Conservation (phyloP, 305 asterid genomes). For the Striga hermonthica region DNA sequence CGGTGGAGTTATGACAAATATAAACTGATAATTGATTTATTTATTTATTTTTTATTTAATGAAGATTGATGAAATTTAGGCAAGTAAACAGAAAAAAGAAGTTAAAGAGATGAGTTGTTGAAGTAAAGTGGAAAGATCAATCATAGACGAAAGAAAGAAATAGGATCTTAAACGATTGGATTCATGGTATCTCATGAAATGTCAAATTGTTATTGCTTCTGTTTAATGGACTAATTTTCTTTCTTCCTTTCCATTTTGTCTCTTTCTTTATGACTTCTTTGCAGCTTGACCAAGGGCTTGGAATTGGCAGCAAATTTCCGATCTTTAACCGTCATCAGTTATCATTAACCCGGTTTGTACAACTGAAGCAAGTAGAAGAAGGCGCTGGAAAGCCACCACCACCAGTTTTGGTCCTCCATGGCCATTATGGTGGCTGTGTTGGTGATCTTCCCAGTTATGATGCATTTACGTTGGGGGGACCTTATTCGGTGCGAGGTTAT, state of each 20-base stretch:
- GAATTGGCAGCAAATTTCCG: slow-evolving; percentile 78
- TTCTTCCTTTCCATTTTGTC: background rate
- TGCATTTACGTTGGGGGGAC: slow-evolving; percentile 94
- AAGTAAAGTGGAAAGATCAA: too few species aligned
- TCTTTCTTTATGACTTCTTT: slow-evolving; percentile 9
- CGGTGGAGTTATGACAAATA: too few species aligned
- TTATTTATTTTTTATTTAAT: too few species aligned
- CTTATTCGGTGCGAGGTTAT: slow-evolving; percentile 92
- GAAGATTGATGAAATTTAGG: too few species aligned
- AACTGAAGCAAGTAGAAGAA: slow-evolving; percentile 76
- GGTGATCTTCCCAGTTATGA: slow-evolving; percentile 98
- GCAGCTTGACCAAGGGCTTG: slow-evolving; percentile 98
- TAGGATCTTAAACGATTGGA: too few species aligned
- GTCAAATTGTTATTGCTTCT: background rate
- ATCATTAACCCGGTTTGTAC: slow-evolving; percentile 73
- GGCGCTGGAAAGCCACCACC: slow-evolving; percentile 92
- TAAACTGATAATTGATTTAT: too few species aligned
- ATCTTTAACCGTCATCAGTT: slow-evolving; percentile 92
- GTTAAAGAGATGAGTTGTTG: too few species aligned
- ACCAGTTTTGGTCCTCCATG: slow-evolving; percentile 88
- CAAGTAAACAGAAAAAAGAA: too few species aligned
- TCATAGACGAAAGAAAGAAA: too few species aligned
- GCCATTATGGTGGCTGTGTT: slow-evolving; percentile 93
- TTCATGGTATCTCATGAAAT: too few species aligned
- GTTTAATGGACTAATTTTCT: too few species aligned